These are phyloP conservation scores for Pyrus bretschneideri DNA, from an alignment of 306 rosid species.

Conservation along the genomic window DNA sequence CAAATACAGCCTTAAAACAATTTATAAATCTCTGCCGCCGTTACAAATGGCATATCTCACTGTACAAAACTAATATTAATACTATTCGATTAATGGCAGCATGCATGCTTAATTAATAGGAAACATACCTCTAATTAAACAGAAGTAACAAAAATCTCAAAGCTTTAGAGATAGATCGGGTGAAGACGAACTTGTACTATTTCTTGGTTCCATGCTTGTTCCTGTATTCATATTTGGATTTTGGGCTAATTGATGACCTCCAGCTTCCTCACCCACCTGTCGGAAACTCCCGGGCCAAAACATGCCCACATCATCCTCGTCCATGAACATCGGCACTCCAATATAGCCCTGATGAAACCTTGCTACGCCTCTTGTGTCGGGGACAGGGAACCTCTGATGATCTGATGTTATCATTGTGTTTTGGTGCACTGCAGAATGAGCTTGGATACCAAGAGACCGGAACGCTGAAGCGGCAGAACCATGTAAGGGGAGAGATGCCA, in stretches of 20 bases:
- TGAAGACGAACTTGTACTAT: conserved; percentile 33
- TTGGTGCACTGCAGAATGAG: conserved; percentile 66
- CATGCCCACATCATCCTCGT: conserved; percentile 48
- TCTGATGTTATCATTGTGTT: conserved; percentile 23
- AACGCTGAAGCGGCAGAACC: conserved; percentile 78
- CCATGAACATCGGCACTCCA: conserved; percentile 43
- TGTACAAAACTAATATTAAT: conserved; percentile 38
- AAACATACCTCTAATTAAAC: conserved; percentile 7
- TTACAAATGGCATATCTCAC: conserved; percentile 39
- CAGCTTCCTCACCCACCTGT: conserved; percentile 33
- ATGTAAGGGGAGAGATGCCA: conserved; percentile 79
- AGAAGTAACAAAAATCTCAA: conserved; percentile 20
- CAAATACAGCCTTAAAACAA: conserved; percentile 15
- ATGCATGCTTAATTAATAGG: conserved; percentile 2
- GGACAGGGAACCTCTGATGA: conserved; percentile 27
- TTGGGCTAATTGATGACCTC: conserved; percentile 24
- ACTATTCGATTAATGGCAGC: conserved; percentile 3
- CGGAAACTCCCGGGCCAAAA: conserved; percentile 93
- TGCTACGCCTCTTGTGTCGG: conserved; percentile 44
- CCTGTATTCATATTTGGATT: conserved; percentile 24
- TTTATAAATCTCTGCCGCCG: conserved; percentile 19
- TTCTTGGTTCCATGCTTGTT: conserved; percentile 26
- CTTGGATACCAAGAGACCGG: conserved; percentile 65
- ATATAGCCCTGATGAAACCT: conserved; percentile 47
- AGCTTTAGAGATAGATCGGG: conserved; percentile 88